Percentiles rank a stretch among this genome's conserved stretches.
Conservation (phyloP, 768 basidiomycete species). For the Russula lepida region DNA sequence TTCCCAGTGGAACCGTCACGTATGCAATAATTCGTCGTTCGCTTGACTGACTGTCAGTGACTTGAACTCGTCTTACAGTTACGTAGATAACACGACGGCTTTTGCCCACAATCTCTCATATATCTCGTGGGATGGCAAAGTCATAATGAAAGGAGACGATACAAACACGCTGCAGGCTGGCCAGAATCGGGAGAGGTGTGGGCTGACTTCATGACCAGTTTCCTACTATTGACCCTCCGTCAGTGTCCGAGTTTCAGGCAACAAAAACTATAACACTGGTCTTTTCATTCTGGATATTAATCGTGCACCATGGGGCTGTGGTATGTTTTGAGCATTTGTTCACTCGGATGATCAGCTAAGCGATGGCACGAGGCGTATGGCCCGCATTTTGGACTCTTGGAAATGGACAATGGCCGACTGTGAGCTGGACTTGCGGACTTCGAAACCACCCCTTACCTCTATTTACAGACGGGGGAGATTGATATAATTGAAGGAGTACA, state of each 20-base stretch:
- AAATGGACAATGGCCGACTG: constrained; percentile 52
- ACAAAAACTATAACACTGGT: constrained; percentile 59
- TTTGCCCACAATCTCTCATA: constrained; percentile 47
- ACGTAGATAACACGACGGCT: constrained; percentile 48
- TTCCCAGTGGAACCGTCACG: constrained; percentile 59
- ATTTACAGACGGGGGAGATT: constrained; percentile 60
- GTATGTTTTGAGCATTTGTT: constrained; percentile 33
- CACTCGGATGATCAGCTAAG: not conserved
- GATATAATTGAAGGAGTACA: constrained; percentile 83
- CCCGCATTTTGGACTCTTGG: constrained; percentile 76
- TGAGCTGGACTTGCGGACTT: constrained; percentile 28
- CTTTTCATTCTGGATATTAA: constrained; percentile 79
- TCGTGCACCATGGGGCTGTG: constrained; percentile 85
- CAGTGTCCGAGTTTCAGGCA: constrained; percentile 72
- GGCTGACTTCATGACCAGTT: not conserved
- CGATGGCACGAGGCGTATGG: constrained; percentile 51
- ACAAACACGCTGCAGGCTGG: constrained; percentile 47
- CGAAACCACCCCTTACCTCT: constrained; percentile 13
- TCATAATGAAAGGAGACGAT: constrained; percentile 74
- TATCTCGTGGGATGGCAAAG: constrained; percentile 46
- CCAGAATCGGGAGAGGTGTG: constrained; percentile 52
- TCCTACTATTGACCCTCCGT: not conserved
- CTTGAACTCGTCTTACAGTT: constrained; percentile 34
- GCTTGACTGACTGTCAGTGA: not conserved
- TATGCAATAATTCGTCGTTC: constrained; percentile 30